phyloP scores from a whole-genome alignment of 2,329 filamentous ascomycete genomes.

The Sarocladiaceae sp. region DNA sequence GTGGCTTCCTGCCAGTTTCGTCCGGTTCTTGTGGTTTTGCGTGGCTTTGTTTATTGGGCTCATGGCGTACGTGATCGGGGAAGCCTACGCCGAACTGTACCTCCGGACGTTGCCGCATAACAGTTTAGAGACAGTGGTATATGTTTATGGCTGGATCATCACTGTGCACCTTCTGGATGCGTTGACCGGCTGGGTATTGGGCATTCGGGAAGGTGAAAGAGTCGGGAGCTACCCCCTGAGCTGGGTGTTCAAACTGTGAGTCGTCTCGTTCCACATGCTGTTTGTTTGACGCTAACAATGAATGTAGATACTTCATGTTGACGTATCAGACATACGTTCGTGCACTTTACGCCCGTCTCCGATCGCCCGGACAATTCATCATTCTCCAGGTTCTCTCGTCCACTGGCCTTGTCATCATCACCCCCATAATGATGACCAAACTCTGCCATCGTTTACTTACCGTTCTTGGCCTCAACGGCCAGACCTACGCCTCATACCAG shows the following conservation, averaged over 20 bases:
- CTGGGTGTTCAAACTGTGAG: constrained; percentile 67
- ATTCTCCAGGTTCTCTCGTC: constrained; percentile 62
- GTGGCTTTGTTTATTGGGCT: constrained; percentile 58
- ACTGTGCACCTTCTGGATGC: constrained; percentile 63
- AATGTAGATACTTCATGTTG: constrained; percentile 56
- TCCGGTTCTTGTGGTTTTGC: constrained; percentile 68
- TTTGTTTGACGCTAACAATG: constrained; percentile 15
- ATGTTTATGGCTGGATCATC: constrained; percentile 66
- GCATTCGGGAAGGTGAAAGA: constrained; percentile 60
- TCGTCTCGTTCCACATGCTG: no score
- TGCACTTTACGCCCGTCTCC: constrained; percentile 63
- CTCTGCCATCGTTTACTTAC: constrained; percentile 52
- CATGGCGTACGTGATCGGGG: constrained; percentile 63
- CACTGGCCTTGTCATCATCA: constrained; percentile 57
- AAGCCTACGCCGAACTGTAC: constrained; percentile 67
- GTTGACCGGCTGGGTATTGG: constrained; percentile 63
- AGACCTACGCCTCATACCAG: constrained; percentile 60
- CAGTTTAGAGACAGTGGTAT: constrained; percentile 62
- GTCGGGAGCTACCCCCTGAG: constrained; percentile 67
- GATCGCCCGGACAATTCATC: constrained; percentile 61
- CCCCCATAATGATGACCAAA: constrained; percentile 59
- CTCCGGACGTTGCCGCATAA: constrained; percentile 62
- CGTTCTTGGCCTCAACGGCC: constrained; percentile 50
- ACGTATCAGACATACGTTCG: constrained; percentile 71
- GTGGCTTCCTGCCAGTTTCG: constrained; percentile 63